Evolutionary conservation across 2,329 filamentous ascomycete species (phyloP).

Genomic region (Paraphaeosphaeria sporulosa): DNA sequence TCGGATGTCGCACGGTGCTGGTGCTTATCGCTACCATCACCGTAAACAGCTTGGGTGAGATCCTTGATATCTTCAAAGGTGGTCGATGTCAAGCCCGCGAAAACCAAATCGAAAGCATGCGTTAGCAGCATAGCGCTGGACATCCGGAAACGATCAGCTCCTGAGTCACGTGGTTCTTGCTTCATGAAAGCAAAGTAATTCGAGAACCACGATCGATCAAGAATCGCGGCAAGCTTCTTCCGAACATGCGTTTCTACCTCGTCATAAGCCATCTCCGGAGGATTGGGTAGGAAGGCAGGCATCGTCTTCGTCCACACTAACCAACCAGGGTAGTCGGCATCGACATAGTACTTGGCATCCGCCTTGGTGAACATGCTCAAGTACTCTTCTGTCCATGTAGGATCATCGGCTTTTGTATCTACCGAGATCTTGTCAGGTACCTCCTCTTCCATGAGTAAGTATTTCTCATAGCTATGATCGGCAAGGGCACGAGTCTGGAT

Average conservation of each 20-base stretch:
- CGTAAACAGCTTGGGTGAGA: conserved; percentile 78
- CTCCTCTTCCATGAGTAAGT: conserved; percentile 79
- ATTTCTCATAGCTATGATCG: conserved; percentile 86
- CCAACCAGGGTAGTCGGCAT: conserved; percentile 94
- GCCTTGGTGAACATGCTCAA: conserved; percentile 79
- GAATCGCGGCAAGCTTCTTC: conserved; percentile 77
- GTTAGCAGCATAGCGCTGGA: conserved; percentile 85
- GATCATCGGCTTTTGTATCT: conserved; percentile 72
- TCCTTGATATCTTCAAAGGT: conserved; percentile 90
- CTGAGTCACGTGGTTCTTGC: conserved; percentile 87
- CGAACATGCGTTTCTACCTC: conserved; percentile 77
- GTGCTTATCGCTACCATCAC: conserved; percentile 95
- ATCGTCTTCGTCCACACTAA: conserved; percentile 92
- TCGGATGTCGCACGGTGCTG: conserved; percentile 96
- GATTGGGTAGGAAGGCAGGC: conserved; percentile 77
- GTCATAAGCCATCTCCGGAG: conserved; percentile 78
- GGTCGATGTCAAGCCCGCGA: conserved; percentile 76
- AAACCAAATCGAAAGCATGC: conserved; percentile 88
- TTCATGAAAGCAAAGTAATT: conserved; percentile 93
- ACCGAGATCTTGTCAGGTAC: conserved; percentile 80
- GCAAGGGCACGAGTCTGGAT: conserved; percentile 88
- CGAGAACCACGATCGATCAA: conserved; percentile 85
- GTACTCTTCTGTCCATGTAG: conserved; percentile 79
- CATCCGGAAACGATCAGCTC: conserved; percentile 87
- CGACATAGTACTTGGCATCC: conserved; percentile 86